phyloP scores from a whole-genome alignment of 345 rosid species.

The Chamaenerion angustifolium region DNA sequence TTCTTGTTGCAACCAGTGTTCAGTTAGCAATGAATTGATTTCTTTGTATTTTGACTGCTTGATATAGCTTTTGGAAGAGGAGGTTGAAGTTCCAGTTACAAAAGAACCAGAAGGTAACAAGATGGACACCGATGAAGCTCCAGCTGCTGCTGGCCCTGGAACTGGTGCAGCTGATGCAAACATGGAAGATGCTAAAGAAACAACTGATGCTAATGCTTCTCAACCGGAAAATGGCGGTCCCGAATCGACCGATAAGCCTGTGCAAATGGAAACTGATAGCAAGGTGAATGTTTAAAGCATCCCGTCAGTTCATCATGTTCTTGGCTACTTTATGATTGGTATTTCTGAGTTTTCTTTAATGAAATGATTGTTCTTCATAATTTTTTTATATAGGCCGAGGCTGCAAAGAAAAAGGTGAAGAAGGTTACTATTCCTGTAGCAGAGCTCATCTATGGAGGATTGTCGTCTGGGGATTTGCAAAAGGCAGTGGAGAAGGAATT shows the following conservation, averaged over 20 bases:
- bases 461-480: constrained; percentile 50
- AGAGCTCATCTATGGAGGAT: constrained; percentile 66
- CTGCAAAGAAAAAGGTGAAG: constrained; percentile 86
- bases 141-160: constrained; percentile 25
- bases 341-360: background rate
- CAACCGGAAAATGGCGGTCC: constrained; percentile 63
- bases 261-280: constrained; percentile 74
- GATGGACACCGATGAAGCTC: constrained; percentile 74
- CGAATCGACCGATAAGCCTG: constrained; percentile 57
- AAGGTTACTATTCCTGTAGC: constrained; percentile 63
- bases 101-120: constrained; percentile 47
- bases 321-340: background rate
- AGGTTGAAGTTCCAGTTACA: constrained; percentile 63
- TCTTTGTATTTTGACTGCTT: background rate
- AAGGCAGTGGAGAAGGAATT: constrained; percentile 90
- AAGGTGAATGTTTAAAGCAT: constrained; percentile 30
- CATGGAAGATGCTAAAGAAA: constrained; percentile 68
- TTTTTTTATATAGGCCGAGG: constrained; percentile 36
- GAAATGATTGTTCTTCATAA: background rate
- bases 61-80: constrained; percentile 83
- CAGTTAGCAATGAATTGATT: background rate
- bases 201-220: constrained; percentile 28
- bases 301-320: background rate
- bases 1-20: background rate
- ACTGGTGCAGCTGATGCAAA: constrained; percentile 53